A percentile compares a stretch with the other conserved stretches of the same genome.
phyloP scores from a whole-genome alignment of 2,329 filamentous ascomycete genomes.

The Celoporthe dispersa region DNA sequence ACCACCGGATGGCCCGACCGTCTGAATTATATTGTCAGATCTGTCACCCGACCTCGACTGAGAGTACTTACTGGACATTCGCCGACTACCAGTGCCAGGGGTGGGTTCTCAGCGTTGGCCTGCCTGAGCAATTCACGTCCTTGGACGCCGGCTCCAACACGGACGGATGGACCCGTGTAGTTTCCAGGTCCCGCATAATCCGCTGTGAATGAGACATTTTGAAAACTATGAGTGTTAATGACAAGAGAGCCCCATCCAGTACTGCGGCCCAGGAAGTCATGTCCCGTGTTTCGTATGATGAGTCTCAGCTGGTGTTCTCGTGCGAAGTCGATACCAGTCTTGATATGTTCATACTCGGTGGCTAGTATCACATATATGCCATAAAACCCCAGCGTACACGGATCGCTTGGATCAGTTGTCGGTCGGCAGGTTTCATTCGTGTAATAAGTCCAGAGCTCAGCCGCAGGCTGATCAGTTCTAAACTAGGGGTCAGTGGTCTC shows the following conservation, averaged over 20 bases:
- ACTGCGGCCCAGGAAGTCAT: constrained; percentile 62
- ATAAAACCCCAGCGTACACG: constrained; percentile 47
- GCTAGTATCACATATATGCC: constrained; percentile 42
- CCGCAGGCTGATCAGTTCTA: constrained; percentile 33
- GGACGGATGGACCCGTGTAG: neutral
- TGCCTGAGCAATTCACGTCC: neutral
- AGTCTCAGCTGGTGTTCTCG: constrained; percentile 39
- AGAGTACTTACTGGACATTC: neutral
- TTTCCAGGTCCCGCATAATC: neutral
- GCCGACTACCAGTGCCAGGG: neutral
- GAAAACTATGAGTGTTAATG: constrained; percentile 61
- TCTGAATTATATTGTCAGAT: constrained; percentile 25
- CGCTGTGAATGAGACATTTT: constrained; percentile 32
- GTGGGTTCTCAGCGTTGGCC: neutral
- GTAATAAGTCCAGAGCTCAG: constrained; percentile 48
- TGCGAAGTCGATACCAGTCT: constrained; percentile 38
- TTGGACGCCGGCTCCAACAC: neutral
- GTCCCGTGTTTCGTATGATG: constrained; percentile 60
- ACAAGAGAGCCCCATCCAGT: constrained; percentile 63
- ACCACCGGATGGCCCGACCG: constrained; percentile 64
- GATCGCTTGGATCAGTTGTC: constrained; percentile 38
- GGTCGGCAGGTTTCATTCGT: constrained; percentile 48
- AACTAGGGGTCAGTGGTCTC: neutral
- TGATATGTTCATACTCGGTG: constrained; percentile 37
- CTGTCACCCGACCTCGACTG: neutral